Base-by-base conservation (phyloP, 345 rosid genomes). In the Salix viminalis region DNA sequence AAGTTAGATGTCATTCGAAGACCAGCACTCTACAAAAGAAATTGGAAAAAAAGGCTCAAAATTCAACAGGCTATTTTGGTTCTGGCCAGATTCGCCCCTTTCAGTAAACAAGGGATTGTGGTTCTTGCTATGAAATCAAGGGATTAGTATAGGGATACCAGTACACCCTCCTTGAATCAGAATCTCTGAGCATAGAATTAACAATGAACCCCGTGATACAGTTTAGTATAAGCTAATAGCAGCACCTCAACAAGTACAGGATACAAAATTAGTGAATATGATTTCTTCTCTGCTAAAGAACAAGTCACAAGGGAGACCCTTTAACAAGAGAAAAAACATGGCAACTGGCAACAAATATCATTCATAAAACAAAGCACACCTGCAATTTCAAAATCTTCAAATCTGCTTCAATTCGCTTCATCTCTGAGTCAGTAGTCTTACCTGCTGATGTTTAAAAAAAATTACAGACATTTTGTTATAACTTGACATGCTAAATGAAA, bases 341-440 rank as follows among this genome's bases (percentile, higher is more conserved):
- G 61, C 52, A 73, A 64, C 18, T 3, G 9, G 6, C 10, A 30
- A 56, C 10, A 48, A 14, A 28, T 8, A 30, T 18, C 28, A 12
- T 73, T 74, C 34, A 58, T 44, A 44, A n/a, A 52, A 68, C 46
- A 69, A 2, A 39, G 66, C 80, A 32, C 13, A 92, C 97, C 99
- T 95, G 97, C 75, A 96, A 85, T 83, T 89, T 93, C 86, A 96
- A 87, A 77, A 96, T 86, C 84, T 86, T 88, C 81, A 86, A 84
- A 84, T 93, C 99, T 79, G 97, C 97, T 77, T 96, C 97, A 50
- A 93, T 86, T 69, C 94, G 94, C 72, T 78, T 86, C 81, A 88
- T 80, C 79, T 87, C 92, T 60, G 70, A 86, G 75, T 86, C 91
- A 54, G 81, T 85, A 84, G 80, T 83, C 79, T 85, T 88, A 66